Conservation (phyloP, 441 rosid species). For the Jatropha podagrica region DNA sequence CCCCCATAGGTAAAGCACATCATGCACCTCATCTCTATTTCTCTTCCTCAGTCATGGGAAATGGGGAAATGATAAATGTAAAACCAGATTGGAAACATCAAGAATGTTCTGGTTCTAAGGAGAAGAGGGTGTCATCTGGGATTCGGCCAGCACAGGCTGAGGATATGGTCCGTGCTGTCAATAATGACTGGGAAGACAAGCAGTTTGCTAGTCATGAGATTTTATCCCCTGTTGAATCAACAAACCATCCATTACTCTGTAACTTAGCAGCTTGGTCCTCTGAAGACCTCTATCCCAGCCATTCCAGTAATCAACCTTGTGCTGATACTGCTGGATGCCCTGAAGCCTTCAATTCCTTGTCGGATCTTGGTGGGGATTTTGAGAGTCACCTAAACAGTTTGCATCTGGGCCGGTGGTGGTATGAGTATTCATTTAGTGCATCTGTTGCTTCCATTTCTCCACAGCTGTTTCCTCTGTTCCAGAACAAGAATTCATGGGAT, state of each 20-base stretch:
- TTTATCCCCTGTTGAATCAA: conserved; percentile 35
- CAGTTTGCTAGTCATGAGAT: conserved; percentile 30
- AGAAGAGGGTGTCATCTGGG: conserved; percentile 26
- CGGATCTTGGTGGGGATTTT: conserved; percentile 62
- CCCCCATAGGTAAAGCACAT: conserved; percentile 32
- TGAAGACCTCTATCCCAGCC: conserved; percentile 43
- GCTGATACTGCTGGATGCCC: conserved; percentile 25
- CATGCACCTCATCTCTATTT: conserved; percentile 47
- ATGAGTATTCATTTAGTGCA: conserved; percentile 40
- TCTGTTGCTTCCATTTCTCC: conserved; percentile 28
- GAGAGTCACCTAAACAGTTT: conserved; percentile 46
- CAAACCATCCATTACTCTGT: conserved; percentile 23
- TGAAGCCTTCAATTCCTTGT: conserved; percentile 34
- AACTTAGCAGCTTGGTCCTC: conserved; percentile 35
- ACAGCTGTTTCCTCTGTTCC: conserved; percentile 41
- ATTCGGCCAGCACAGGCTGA: conserved; percentile 18
- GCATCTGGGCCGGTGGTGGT: conserved; percentile 42
- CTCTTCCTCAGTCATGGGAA: conserved; percentile 26
- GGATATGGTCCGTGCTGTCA: conserved; percentile 23
- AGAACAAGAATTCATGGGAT: conserved; percentile 63
- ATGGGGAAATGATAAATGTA: conserved; percentile 49
- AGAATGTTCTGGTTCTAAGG: conserved; percentile 24
- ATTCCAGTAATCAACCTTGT: conserved; percentile 30
- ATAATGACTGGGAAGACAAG: conserved; percentile 31
- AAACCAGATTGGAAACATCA: conserved; percentile 33